These are phyloP conservation scores for Chlamydomonas sp. DNA, from an alignment of 139 green algal species.

Conservation along the genomic window DNA sequence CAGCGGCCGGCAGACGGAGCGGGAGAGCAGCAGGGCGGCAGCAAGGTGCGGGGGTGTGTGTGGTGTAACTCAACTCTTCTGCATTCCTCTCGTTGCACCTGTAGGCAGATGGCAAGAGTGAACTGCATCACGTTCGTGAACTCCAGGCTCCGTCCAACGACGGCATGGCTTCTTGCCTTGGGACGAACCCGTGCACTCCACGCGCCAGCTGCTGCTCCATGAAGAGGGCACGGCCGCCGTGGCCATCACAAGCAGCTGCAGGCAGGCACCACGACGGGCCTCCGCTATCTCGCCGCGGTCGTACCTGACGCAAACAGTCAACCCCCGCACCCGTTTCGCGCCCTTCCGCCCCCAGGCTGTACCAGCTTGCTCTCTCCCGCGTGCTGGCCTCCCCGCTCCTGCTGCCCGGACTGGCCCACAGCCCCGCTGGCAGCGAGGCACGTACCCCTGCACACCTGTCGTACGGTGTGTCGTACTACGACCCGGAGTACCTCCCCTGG, in stretches of 20 bases:
- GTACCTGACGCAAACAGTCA: too few relatives aligned
- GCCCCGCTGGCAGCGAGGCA: neutral
- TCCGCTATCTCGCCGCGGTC: too few relatives aligned
- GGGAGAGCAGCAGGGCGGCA: conserved; percentile 18
- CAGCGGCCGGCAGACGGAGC: conserved; percentile 19
- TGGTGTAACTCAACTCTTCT: neutral
- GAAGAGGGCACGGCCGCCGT: too few relatives aligned
- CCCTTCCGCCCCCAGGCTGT: conserved; percentile 5
- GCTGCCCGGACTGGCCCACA: neutral
- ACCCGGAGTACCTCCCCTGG: conserved; percentile 22
- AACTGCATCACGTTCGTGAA: too few relatives aligned
- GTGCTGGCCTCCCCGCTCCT: neutral
- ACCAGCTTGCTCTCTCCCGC: conserved; percentile 27
- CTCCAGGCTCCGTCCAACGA: neutral
- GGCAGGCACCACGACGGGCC: too few relatives aligned
- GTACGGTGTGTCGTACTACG: conserved; percentile 6
- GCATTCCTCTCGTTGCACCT: neutral
- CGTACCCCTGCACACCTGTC: neutral
- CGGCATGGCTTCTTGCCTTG: too few relatives aligned
- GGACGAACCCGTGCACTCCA: too few relatives aligned
- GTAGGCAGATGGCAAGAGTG: neutral
- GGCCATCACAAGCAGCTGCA: too few relatives aligned
- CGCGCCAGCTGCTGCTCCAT: too few relatives aligned
- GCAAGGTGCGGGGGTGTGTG: neutral
- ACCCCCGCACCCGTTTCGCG: too few relatives aligned